Conservation (phyloP, 768 basidiomycete species). For the Cyclocybe cylindracea region DNA sequence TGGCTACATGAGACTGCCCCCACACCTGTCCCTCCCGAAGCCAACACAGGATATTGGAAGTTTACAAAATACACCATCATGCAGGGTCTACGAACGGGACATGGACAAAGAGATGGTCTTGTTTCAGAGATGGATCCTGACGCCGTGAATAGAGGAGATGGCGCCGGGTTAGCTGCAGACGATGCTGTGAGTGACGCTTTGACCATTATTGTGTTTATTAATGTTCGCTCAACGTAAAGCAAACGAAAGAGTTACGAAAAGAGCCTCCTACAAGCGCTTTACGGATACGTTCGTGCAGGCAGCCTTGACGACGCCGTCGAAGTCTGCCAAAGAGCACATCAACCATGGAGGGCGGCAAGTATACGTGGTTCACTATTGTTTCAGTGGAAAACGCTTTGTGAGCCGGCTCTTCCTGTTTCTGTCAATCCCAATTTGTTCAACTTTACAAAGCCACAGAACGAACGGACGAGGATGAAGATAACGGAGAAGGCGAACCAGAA, state of each 20-base stretch:
- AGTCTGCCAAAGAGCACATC: constrained; percentile 77
- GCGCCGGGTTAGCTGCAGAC: constrained; percentile 64
- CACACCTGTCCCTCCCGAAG: constrained; percentile 60
- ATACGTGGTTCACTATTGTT: constrained; percentile 83
- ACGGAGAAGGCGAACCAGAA: constrained; percentile 46
- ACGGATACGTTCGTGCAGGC: constrained; percentile 84
- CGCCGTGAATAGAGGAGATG: constrained; percentile 61
- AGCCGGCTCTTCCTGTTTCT: constrained; percentile 19
- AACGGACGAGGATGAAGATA: constrained; percentile 50
- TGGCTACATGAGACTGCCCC: constrained; percentile 84
- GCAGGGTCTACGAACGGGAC: constrained; percentile 59
- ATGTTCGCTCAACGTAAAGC: neutral
- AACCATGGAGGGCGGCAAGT: constrained; percentile 91
- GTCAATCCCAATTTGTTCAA: neutral
- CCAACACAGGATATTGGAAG: constrained; percentile 80
- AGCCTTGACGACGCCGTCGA: constrained; percentile 82
- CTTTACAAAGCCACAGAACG: constrained; percentile 31
- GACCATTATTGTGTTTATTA: neutral
- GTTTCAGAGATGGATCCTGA: constrained; percentile 83
- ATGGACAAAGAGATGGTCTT: constrained; percentile 45
- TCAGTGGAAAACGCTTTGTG: constrained; percentile 73
- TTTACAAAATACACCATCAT: constrained; percentile 78
- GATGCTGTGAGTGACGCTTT: constrained; percentile 63
- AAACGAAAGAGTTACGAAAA: constrained; percentile 73
- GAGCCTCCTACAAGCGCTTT: constrained; percentile 73